Evolutionary conservation across 169 alveolate species (phyloP).

Genomic region (Cystoisospora suis): DNA sequence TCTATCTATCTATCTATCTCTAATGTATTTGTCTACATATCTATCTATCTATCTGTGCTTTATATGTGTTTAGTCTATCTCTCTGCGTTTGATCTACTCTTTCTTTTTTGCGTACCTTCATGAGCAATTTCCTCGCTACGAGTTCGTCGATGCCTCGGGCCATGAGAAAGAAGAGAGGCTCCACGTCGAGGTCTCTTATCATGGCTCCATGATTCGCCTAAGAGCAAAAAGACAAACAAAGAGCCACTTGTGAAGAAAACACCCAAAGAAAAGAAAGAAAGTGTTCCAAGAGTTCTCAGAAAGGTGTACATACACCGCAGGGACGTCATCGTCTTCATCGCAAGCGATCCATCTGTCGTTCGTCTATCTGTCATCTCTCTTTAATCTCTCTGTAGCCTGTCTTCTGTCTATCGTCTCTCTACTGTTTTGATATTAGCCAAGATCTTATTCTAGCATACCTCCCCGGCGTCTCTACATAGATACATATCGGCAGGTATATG

Average conservation of each 20-base stretch:
- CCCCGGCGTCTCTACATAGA: background rate
- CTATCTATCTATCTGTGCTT: background rate
- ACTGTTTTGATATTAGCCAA: no score
- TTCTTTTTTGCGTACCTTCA: constrained; percentile 72
- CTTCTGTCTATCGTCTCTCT: no score
- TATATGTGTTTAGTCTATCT: background rate
- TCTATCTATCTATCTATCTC: background rate
- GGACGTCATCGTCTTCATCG: no score
- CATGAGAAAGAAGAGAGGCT: constrained; percentile 72
- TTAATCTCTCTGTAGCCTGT: no score
- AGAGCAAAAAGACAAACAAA: background rate
- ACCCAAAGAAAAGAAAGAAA: no score
- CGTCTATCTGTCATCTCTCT: no score
- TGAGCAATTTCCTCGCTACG: constrained; percentile 66
- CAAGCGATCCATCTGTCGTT: no score
- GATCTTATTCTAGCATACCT: no score
- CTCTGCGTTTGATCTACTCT: no score
- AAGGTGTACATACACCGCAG: no score
- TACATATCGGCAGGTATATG: background rate
- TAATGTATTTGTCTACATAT: background rate
- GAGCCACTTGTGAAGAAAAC: no score
- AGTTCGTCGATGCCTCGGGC: constrained; percentile 69
- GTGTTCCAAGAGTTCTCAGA: no score
- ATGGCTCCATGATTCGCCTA: constrained; percentile 75
- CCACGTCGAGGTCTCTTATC: constrained; percentile 73